Percentiles rank a stretch among this genome's conserved stretches.
Conservation (phyloP, 2,329 filamentous ascomycete genomes). For the Nemania bipapillata region DNA sequence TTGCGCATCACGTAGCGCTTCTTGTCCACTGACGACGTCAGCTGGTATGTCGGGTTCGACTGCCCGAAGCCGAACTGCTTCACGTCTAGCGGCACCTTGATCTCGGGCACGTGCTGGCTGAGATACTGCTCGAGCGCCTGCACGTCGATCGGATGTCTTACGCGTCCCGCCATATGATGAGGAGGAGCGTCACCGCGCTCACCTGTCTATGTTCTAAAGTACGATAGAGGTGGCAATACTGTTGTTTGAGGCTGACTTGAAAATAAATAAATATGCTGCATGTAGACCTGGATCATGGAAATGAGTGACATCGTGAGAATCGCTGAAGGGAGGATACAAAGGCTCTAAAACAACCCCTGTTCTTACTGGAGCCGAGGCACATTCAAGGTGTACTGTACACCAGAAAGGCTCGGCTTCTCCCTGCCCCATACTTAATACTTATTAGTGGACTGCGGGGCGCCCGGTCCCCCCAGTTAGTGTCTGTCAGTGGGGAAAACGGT, state of each 20-base stretch:
- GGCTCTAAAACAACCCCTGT: constrained; percentile 3
- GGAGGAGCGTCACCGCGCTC: constrained; percentile 68
- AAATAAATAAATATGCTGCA: neutral
- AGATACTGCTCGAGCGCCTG: constrained; percentile 83
- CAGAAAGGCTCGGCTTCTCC: neutral
- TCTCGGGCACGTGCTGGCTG: constrained; percentile 78
- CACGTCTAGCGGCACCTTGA: constrained; percentile 83
- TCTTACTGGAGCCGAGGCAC: constrained; percentile 28
- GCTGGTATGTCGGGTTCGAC: constrained; percentile 95
- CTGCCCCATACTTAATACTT: too few species aligned
- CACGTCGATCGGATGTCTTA: constrained; percentile 91
- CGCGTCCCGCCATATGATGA: constrained; percentile 84
- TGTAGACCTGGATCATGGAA: neutral
- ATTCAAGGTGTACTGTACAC: neutral
- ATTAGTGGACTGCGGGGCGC: constrained; percentile 1
- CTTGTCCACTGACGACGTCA: constrained; percentile 77
- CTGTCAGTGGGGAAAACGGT: too few species aligned
- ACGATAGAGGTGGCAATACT: neutral
- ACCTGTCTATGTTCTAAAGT: neutral
- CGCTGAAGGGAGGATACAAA: neutral
- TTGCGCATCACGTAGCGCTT: constrained; percentile 89
- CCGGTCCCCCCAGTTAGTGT: neutral
- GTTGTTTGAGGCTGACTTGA: neutral
- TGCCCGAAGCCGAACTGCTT: constrained; percentile 99
- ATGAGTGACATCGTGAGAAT: constrained; percentile 6